A percentile compares a stretch with the other conserved stretches of the same genome.
Evolutionary conservation across 495 filamentous ascomycete genomes (phyloP).

Genomic region (Viridothelium virens): DNA sequence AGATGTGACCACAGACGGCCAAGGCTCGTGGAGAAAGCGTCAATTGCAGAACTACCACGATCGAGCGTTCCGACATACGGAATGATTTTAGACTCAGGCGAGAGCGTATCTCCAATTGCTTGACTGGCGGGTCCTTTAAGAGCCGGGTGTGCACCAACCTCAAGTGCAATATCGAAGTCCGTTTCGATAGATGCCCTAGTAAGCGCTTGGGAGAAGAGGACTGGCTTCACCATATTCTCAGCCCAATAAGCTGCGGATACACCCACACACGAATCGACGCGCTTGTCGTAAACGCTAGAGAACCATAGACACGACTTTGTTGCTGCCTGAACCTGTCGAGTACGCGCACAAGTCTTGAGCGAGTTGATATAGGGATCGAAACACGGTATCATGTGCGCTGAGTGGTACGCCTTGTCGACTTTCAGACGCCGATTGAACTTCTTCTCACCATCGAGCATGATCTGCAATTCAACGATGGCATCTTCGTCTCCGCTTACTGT

Average conservation of each 20-base stretch:
- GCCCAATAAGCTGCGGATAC: constrained; percentile 45
- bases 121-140: not conserved
- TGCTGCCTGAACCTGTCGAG: not conserved
- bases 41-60: not conserved
- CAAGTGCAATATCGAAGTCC: constrained; percentile 39
- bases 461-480: constrained; percentile 30
- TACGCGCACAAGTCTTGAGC: not conserved
- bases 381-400: not conserved
- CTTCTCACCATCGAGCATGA: constrained; percentile 39
- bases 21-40: not conserved
- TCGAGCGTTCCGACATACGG: not conserved
- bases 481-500: constrained; percentile 37
- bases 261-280: constrained; percentile 22
- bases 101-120: not conserved
- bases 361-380: not conserved
- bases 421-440: constrained; percentile 39
- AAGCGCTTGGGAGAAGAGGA: constrained; percentile 50
- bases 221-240: constrained; percentile 51
- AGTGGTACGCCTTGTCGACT: constrained; percentile 38
- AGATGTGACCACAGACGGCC: not conserved
- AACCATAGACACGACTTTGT: constrained; percentile 34
- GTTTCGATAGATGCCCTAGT: constrained; percentile 28
- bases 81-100: not conserved
- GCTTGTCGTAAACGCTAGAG: constrained; percentile 31
- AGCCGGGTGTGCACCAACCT: constrained; percentile 50